Percentiles rank a stretch among this genome's conserved stretches.
Conservation (phyloP, 2,329 filamentous ascomycete genomes). For the Nemania sp. region DNA sequence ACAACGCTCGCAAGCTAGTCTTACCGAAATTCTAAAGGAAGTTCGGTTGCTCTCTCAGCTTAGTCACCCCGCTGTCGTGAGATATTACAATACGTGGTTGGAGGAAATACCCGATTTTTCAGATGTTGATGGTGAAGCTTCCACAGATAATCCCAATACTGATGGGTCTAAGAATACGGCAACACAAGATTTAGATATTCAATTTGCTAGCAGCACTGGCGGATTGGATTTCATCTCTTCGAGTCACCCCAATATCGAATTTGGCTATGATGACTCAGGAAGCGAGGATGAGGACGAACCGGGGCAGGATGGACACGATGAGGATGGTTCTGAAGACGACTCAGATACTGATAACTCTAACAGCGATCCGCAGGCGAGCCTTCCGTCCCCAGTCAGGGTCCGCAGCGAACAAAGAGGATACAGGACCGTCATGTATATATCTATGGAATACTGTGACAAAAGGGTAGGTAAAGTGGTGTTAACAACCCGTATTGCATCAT, state of each 20-base stretch:
- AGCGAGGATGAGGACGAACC: conserved; percentile 51
- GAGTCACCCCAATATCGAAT: conserved; percentile 76
- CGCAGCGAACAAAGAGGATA: conserved; percentile 54
- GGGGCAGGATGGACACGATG: conserved; percentile 16
- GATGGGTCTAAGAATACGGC: conserved; percentile 48
- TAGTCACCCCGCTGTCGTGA: conserved; percentile 83
- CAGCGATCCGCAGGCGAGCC: conserved; percentile 29
- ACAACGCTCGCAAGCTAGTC: conserved; percentile 74
- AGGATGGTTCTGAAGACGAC: conserved; percentile 45
- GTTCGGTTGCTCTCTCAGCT: conserved; percentile 89
- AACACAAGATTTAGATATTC: conserved; percentile 51
- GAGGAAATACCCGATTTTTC: conserved; percentile 67
- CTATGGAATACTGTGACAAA: conserved; percentile 98
- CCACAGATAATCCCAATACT: conserved; percentile 48
- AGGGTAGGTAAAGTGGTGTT: conserved; percentile 56
- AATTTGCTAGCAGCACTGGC: conserved; percentile 73
- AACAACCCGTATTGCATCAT: neutral
- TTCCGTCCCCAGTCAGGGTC: conserved; percentile 34
- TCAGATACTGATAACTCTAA: conserved; percentile 41
- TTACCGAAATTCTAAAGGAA: conserved; percentile 83
- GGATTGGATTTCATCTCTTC: conserved; percentile 95
- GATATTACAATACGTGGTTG: conserved; percentile 95
- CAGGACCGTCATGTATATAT: conserved; percentile 86
- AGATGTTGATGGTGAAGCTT: conserved; percentile 62
- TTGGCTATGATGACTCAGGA: conserved; percentile 65